phyloP scores from a whole-genome alignment of 306 rosid genomes.

The Sphenostylis stenocarpa region DNA sequence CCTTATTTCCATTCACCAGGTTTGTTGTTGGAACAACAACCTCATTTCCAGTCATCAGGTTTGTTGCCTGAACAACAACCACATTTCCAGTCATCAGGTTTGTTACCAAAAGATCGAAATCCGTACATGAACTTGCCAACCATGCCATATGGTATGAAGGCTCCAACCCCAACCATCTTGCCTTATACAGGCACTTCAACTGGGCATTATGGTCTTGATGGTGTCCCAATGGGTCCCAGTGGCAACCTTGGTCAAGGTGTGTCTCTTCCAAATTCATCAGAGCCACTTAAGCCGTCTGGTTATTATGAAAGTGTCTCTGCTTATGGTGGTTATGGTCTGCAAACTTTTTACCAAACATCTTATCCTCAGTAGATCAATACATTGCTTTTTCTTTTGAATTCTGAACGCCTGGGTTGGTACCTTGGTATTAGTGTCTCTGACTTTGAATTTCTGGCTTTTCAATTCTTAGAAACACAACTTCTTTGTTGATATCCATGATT shows the following conservation, averaged over 20 bases:
- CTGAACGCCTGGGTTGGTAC: constrained; percentile 36
- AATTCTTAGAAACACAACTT: constrained; percentile 18
- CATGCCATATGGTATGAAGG: constrained; percentile 57
- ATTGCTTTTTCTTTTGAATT: constrained; percentile 24
- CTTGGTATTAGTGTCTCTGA: constrained; percentile 36
- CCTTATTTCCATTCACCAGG: constrained; percentile 47
- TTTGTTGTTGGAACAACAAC: constrained; percentile 51
- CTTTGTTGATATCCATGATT: constrained; percentile 34
- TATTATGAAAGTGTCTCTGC: constrained; percentile 49
- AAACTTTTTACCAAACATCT: constrained; percentile 51
- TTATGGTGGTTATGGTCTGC: constrained; percentile 59
- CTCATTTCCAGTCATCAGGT: constrained; percentile 49
- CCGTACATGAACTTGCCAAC: constrained; percentile 52
- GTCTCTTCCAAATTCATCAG: constrained; percentile 53
- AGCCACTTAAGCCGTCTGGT: constrained; percentile 45
- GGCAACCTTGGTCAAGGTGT: constrained; percentile 49
- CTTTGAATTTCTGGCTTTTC: constrained; percentile 30
- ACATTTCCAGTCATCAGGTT: constrained; percentile 49
- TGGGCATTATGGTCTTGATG: constrained; percentile 54
- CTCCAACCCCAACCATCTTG: constrained; percentile 47
- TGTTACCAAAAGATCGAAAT: constrained; percentile 47
- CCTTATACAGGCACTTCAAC: constrained; percentile 55
- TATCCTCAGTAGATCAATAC: constrained; percentile 55
- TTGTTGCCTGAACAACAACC: constrained; percentile 51
- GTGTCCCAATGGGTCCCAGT: constrained; percentile 56